These are phyloP conservation scores for Ajuga chamaepitys DNA, from an alignment of 257 asterid genomes.

Conservation along the genomic window DNA sequence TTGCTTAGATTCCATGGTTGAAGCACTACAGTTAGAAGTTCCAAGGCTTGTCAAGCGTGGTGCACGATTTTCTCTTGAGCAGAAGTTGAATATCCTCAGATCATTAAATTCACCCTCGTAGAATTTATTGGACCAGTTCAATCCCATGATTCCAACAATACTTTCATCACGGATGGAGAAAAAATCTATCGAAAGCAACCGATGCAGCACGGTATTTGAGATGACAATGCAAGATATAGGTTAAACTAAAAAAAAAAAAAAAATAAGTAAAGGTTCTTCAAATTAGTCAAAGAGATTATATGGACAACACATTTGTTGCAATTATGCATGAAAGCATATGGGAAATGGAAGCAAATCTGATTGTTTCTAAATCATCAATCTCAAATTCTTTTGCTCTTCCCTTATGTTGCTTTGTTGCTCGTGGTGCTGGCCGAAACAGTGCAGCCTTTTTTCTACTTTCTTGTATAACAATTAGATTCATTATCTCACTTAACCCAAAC, in stretches of 20 bases:
- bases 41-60: conserved; percentile 33
- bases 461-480: no score
- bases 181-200: conserved; percentile 70
- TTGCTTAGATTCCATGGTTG: conserved; percentile 16
- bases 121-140: conserved; percentile 62
- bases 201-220: conserved; percentile 32
- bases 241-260: background rate
- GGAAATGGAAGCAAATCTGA: no score
- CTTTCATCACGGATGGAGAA: conserved; percentile 38
- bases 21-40: conserved; percentile 23
- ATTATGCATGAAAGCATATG: no score
- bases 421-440: no score
- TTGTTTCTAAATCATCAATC: no score
- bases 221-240: conserved; percentile 4
- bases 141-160: conserved; percentile 19
- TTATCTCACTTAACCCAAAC: no score
- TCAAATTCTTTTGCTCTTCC: no score
- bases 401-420: no score
- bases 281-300: conserved; percentile 18
- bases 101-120: conserved; percentile 63
- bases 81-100: conserved; percentile 35
- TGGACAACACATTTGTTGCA: no score
- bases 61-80: conserved; percentile 29
- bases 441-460: no score
- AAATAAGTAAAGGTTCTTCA: background rate